Percentiles rank a stretch among this genome's conserved stretches.
Conservation (phyloP, 257 asterid species). For the Nicotiana otophora region DNA sequence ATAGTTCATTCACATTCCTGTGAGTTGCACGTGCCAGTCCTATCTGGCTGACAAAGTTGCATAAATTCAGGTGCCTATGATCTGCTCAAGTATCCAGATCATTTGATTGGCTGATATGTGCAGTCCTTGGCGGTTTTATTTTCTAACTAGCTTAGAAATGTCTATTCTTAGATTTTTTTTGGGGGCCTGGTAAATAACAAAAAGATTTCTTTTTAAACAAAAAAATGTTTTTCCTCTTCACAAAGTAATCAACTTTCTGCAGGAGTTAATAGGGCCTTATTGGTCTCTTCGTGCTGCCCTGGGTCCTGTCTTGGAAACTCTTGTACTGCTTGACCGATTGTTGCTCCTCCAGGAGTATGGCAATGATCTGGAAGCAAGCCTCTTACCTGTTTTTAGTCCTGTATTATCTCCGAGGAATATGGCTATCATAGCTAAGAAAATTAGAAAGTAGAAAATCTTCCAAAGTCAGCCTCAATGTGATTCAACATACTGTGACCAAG, state of each 20-base stretch:
- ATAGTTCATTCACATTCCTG: not conserved
- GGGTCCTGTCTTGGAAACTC: constrained; percentile 80
- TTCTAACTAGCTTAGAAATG: not conserved
- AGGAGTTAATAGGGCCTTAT: constrained; percentile 85
- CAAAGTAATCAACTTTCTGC: constrained; percentile 21
- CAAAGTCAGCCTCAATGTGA: not conserved
- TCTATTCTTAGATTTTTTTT: not conserved
- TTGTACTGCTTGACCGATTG: constrained; percentile 76
- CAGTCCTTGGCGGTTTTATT: not conserved
- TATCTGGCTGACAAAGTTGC: not conserved
- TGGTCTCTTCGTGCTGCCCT: constrained; percentile 92
- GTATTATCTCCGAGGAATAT: constrained; percentile 80
- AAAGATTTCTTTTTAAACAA: not conserved
- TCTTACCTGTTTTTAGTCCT: constrained; percentile 73
- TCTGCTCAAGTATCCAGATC: not conserved
- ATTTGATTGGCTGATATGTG: not conserved
- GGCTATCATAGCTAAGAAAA: constrained; percentile 69
- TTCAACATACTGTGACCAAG: constrained; percentile 8
- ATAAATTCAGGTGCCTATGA: not conserved
- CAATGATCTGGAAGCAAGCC: constrained; percentile 31
- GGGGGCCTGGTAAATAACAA: not conserved
- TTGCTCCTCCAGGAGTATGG: constrained; percentile 80
- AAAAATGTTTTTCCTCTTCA: not conserved
- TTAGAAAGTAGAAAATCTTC: constrained; percentile 19
- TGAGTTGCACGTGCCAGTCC: not conserved